phyloP scores from a whole-genome alignment of 345 rosid species.

The Eucalyptus virginea region DNA sequence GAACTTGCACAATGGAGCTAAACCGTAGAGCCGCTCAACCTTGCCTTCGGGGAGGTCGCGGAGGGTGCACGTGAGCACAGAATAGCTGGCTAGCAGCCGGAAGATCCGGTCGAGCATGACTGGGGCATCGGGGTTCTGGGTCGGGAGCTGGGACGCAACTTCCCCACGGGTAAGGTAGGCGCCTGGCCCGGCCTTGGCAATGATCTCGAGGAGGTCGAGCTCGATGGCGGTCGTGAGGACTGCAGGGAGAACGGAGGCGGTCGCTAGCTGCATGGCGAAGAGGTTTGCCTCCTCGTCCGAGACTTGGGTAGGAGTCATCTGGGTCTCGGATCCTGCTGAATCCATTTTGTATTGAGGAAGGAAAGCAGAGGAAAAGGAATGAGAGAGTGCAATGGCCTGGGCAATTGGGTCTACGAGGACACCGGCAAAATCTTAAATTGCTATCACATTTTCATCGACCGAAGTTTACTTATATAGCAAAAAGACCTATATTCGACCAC shows the following conservation, averaged over 20 bases:
- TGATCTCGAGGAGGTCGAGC: conserved; percentile 76
- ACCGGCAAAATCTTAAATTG: rapidly evolving
- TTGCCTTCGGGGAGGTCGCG: conserved; percentile 21
- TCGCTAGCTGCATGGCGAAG: conserved; percentile 61
- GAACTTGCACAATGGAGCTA: conserved; percentile 31
- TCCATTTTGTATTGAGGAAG: conserved; percentile 12
- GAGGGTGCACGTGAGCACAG: conserved; percentile 43
- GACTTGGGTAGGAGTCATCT: conserved; percentile 51
- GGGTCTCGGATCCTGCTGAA: conserved; percentile 37
- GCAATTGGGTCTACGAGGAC: conserved; percentile 1
- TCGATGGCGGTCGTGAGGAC: conserved; percentile 67
- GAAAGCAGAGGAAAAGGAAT: neutral
- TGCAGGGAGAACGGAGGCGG: conserved; percentile 73
- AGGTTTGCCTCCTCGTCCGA: conserved; percentile 63
- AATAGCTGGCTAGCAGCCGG: conserved; percentile 67
- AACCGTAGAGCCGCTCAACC: conserved; percentile 51
- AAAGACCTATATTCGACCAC: too few species aligned
- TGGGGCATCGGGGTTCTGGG: conserved; percentile 65
- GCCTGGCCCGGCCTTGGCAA: conserved; percentile 38
- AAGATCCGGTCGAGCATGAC: conserved; percentile 70
- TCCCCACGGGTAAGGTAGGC: conserved; percentile 44
- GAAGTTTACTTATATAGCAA: neutral
- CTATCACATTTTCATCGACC: neutral
- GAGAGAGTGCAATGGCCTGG: neutral
- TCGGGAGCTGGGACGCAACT: conserved; percentile 53